Conservation (phyloP, 768 basidiomycete species). For the Auriculariales sp. region DNA sequence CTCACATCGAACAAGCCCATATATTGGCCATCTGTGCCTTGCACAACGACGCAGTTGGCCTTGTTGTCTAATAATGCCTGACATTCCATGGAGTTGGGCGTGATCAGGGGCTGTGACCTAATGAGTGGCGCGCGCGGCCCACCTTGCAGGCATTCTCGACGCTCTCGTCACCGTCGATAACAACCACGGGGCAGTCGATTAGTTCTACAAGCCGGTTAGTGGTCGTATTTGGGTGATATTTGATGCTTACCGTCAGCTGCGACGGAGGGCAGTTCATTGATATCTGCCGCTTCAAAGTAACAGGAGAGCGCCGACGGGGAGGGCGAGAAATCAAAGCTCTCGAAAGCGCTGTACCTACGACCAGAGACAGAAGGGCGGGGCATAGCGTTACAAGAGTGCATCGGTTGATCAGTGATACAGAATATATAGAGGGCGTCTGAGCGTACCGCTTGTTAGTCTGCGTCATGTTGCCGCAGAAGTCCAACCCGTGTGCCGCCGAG, state of each 20-base stretch:
- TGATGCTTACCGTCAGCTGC: neutral
- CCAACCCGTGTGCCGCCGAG: too few species aligned
- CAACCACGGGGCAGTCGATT: neutral
- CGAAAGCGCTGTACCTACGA: neutral
- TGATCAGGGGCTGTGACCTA: neutral
- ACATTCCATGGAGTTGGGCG: neutral
- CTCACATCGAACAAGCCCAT: constrained; percentile 67
- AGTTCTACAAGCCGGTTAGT: neutral
- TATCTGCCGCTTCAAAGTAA: neutral
- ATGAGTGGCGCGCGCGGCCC: too few species aligned
- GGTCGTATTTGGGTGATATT: too few species aligned
- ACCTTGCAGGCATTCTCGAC: neutral
- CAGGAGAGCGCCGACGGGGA: neutral
- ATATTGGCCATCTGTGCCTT: constrained; percentile 18
- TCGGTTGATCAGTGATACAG: too few species aligned
- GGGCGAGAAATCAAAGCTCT: neutral
- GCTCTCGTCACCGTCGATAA: neutral
- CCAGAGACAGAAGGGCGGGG: neutral
- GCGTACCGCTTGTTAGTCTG: too few species aligned
- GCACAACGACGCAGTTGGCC: constrained; percentile 52
- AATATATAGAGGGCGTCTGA: too few species aligned
- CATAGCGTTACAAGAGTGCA: too few species aligned
- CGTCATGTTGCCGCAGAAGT: too few species aligned
- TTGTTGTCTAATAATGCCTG: constrained; percentile 51
- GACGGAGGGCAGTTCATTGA: neutral